phyloP scores from a whole-genome alignment of 164 flowering plant genomes.

The Chimonanthus salicifolius region DNA sequence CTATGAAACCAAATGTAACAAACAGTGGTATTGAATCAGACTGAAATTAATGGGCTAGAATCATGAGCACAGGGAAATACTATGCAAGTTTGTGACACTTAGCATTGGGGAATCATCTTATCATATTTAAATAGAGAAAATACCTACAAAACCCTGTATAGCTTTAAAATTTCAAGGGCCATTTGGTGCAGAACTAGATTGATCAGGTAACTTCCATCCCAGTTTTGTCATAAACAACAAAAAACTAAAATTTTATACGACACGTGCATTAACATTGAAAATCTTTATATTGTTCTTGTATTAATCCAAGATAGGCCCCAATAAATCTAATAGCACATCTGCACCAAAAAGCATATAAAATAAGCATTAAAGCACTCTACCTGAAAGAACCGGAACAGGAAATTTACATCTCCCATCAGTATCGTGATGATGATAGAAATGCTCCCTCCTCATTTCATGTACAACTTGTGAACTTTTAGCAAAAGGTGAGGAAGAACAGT shows the following conservation, averaged over 20 bases:
- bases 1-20: too few species aligned
- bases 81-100: too few species aligned
- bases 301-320: not conserved
- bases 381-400: conserved; percentile 38
- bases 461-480: conserved; percentile 31
- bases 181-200: too few species aligned
- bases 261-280: not conserved
- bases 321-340: not conserved
- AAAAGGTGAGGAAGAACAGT: conserved; percentile 36
- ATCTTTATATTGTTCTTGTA: not conserved
- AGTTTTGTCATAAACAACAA: not conserved
- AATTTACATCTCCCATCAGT: conserved; percentile 47
- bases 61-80: too few species aligned
- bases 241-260: not conserved
- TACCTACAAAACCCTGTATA: too few species aligned
- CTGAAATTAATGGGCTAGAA: too few species aligned
- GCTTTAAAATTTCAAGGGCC: too few species aligned
- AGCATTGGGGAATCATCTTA: too few species aligned
- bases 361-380: conserved; percentile 23
- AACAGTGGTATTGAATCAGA: too few species aligned
- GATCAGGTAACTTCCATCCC: not conserved
- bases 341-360: not conserved
- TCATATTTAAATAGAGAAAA: too few species aligned
- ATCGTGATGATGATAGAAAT: conserved; percentile 42
- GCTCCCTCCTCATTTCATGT: conserved; percentile 36